Evolutionary conservation across 2,329 filamentous ascomycete genomes (phyloP).

Genomic region (Aureobasidium sp.): DNA sequence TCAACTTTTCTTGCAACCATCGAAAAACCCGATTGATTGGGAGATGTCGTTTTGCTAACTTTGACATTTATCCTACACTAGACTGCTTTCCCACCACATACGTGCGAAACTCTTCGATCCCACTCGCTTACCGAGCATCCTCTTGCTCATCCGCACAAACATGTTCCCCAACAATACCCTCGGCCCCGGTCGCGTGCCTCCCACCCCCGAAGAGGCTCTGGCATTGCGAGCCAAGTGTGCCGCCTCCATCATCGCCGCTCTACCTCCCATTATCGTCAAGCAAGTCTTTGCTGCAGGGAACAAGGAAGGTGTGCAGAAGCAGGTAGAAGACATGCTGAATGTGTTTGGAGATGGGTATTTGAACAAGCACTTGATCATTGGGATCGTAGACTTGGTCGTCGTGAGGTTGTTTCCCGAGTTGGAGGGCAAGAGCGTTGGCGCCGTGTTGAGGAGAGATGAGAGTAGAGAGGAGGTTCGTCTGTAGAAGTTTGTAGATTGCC

Average conservation of each 20-base stretch:
- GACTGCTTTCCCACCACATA: constrained; percentile 41
- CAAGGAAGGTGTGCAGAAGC: constrained; percentile 26
- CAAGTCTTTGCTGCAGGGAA: constrained; percentile 36
- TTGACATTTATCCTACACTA: constrained; percentile 22
- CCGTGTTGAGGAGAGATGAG: background rate
- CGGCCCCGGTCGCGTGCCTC: constrained; percentile 54
- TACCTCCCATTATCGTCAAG: constrained; percentile 41
- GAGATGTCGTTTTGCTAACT: background rate
- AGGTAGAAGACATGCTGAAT: constrained; percentile 56
- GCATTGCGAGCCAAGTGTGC: constrained; percentile 62
- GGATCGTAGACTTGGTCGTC: constrained; percentile 73
- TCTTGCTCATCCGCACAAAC: constrained; percentile 65
- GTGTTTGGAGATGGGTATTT: constrained; percentile 76
- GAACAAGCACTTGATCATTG: constrained; percentile 87
- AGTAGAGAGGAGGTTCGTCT: background rate
- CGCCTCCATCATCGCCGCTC: constrained; percentile 44
- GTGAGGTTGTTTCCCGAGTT: constrained; percentile 79
- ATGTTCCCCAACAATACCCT: constrained; percentile 82
- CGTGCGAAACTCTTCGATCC: constrained; percentile 37
- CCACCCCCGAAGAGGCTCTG: constrained; percentile 53
- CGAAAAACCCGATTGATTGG: constrained; percentile 4
- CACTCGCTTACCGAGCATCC: constrained; percentile 39
- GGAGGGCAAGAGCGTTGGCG: constrained; percentile 22
- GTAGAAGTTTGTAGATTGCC: background rate
- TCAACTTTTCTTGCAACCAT: background rate